These are phyloP conservation scores for Candida ipomoeae DNA, from an alignment of 805 yeast genomes.

Conservation along the genomic window DNA sequence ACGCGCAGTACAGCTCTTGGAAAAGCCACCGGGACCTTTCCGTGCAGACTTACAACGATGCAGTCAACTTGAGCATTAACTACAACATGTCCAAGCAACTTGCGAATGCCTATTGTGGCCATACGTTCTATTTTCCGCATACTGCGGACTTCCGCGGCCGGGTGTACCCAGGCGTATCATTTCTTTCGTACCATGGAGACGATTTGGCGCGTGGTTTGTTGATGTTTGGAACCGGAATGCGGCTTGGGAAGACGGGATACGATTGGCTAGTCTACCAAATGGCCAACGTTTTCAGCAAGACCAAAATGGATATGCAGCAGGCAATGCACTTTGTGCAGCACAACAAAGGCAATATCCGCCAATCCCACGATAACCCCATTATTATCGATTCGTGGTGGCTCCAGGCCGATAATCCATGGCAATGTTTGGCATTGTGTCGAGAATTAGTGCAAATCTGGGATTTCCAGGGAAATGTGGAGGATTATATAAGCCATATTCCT, in stretches of 20 bases:
- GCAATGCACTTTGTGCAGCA: constrained; percentile 25
- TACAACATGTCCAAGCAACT: constrained; percentile 19
- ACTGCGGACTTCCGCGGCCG: constrained; percentile 39
- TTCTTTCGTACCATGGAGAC: constrained; percentile 32
- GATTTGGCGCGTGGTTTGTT: constrained; percentile 32
- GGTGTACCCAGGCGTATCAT: constrained; percentile 36
- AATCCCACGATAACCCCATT: constrained; percentile 28
- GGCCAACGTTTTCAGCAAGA: constrained; percentile 31
- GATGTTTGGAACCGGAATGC: constrained; percentile 36
- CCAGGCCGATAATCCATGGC: constrained; percentile 39
- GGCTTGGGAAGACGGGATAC: constrained; percentile 33
- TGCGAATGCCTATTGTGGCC: constrained; percentile 30
- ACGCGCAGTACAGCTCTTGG: constrained; percentile 5
- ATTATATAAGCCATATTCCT: constrained; percentile 29
- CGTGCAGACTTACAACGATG: not conserved
- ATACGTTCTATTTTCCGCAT: constrained; percentile 36
- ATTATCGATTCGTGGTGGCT: constrained; percentile 30
- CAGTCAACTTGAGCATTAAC: constrained; percentile 8
- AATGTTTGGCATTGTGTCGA: constrained; percentile 30
- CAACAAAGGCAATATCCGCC: constrained; percentile 20
- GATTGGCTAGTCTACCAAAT: constrained; percentile 39
- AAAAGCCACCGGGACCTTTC: not conserved
- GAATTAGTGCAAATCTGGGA: constrained; percentile 25
- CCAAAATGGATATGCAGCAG: constrained; percentile 24
- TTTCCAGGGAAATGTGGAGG: constrained; percentile 14